Base-by-base conservation (phyloP, 2,329 filamentous ascomycete species). In the Fusarium sp. region DNA sequence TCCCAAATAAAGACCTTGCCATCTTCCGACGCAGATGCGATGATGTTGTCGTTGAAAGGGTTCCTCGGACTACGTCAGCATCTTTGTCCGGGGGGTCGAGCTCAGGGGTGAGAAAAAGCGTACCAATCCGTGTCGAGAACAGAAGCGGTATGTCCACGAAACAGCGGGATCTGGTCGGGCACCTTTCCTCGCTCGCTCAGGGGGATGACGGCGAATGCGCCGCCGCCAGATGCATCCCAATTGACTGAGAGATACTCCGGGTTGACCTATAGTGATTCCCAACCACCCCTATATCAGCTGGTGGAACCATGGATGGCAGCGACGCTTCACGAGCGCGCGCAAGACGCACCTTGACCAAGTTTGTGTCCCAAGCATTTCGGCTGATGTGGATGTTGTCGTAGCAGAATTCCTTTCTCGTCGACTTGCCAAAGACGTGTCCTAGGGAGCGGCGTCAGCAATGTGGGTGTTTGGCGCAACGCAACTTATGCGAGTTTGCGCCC, bases 321-420 rank as follows among this genome's bases (percentile, higher is more conserved):
- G 31, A 9, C 24, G 48, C 48, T 27, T 29, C 64, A 69, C 64
- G 54, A 60, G 70, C 64, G 48, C 48, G 48, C 48, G 27, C 64
- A 50, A 63, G 50, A 76, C 88, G 83, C 84, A 97, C 95, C 93
- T 98, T 98, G 86, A 98, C 90, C 81, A 99, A 88, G 87, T 99
- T 99, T 81, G 95, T 98, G 85, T 99, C 97, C 97, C 97, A 99
- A 65, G 97, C 97, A 92, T 99, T 99, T 85, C 93, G 94, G 81
- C 95, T 98, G 85, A 99, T 95, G 83, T 95, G 94, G 78, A 99
- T 88, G 85, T 98, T 98, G 85, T 99, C 97, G 86, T 98, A 99
- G 88, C 95, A 98, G 90, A 94, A 94, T 84, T 99, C 97, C 90
- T 98, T 98, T 85, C 94, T 93, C 77, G 95, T 97, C 73, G 95